Evolutionary conservation across 257 asterid species (phyloP).

Genomic region (Solanum tarijense): DNA sequence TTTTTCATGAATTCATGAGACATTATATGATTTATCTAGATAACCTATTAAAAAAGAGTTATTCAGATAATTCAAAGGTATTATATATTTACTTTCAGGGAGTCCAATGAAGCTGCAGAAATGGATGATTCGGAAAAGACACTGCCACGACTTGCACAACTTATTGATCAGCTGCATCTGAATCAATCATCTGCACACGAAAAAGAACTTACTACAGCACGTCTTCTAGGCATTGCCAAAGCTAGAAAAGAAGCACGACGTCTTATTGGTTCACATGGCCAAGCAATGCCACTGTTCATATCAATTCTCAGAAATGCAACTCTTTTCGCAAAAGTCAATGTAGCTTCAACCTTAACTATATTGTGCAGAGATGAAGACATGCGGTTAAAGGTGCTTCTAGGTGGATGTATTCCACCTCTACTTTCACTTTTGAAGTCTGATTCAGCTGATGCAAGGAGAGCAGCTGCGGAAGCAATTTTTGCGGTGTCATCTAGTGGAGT

Average conservation of each 20-base stretch:
- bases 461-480: slow-evolving; percentile 76
- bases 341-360: slow-evolving; percentile 56
- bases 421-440: slow-evolving; percentile 67
- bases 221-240: slow-evolving; percentile 70
- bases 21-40: neutral
- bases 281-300: slow-evolving; percentile 78
- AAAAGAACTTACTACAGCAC: slow-evolving; percentile 77
- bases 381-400: slow-evolving; percentile 72
- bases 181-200: slow-evolving; percentile 53
- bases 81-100: slow-evolving; percentile 35
- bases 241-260: slow-evolving; percentile 75
- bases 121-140: slow-evolving; percentile 58
- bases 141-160: slow-evolving; percentile 52
- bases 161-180: slow-evolving; percentile 71
- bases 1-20: neutral
- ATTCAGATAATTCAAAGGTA: neutral
- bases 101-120: slow-evolving; percentile 51
- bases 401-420: slow-evolving; percentile 84
- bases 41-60: neutral
- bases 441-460: slow-evolving; percentile 61
- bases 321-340: slow-evolving; percentile 50
- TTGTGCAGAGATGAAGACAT: slow-evolving; percentile 70
- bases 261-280: slow-evolving; percentile 77
- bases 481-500: slow-evolving; percentile 64
- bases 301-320: slow-evolving; percentile 75